Base-by-base conservation (phyloP, 1,284 basidiomycete genomes). In the Fomitopsis pinicola region DNA sequence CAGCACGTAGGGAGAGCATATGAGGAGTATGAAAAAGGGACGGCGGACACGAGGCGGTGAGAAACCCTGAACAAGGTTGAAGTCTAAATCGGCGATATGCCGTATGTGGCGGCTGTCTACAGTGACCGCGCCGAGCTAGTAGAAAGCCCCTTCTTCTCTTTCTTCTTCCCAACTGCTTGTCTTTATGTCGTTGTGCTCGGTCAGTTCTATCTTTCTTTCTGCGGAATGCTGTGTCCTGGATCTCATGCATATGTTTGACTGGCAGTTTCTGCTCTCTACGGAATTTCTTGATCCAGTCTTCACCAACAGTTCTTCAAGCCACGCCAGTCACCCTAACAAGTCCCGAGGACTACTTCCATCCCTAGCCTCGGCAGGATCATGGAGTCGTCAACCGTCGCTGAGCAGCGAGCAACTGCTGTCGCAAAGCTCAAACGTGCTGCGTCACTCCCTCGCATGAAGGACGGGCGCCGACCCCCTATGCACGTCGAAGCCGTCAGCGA, bases 361-460 rank as follows among this genome's bases (percentile, higher is more conserved):
- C 62, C 63, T 64, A 62, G 62, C 64, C 55, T 61, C 63, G 58
- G 58, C 65, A 55, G 57, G 63, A 65, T n/a, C 63, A 81, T 78
- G 77, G 82, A 84, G 67, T 66, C 65, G 46, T 71, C 80, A 52
- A 76, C 82, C 60, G 79, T 83, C 79, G 83, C 88, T 59, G 84
- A 88, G 69, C 84, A 89, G 69, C 84, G 94, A 62, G 91, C 92
- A 69, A 85, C 86, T 62, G 91, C 92, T n/a, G 88, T 95, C 62
- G 92, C 92, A 59, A 93, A 88, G 77, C 84, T 96, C 66, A 94
- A 92, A 76, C 86, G 94, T 67, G 93, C 94, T 42, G 92, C 93
- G 55, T 95, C 93, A 22, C 77, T 95, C 33, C 94, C 94, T 42
- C 84, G 94, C 59, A 91, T 91, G 83, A 92, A 93, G 72, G 89